Percentiles rank a stretch among this genome's conserved stretches.
phyloP scores from a whole-genome alignment of 345 rosid species.

The Brassica carinata region DNA sequence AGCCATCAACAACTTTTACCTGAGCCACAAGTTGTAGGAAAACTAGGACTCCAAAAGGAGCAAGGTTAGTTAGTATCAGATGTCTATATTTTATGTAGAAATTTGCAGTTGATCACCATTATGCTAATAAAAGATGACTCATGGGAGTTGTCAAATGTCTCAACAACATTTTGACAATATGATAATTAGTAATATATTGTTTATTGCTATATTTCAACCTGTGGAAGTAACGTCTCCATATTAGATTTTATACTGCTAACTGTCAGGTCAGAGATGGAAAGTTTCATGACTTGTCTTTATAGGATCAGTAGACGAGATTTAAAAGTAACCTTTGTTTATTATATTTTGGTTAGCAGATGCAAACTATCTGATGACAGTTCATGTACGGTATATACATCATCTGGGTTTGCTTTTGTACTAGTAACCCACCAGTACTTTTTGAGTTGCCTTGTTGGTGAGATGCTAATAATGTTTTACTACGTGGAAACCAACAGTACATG shows the following conservation, averaged over 20 bases:
- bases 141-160: slow-evolving; percentile 4
- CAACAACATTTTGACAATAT: background rate
- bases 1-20: slow-evolving; percentile 9
- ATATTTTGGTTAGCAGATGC: slow-evolving; percentile 10
- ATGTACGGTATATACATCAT: background rate
- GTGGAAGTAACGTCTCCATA: background rate
- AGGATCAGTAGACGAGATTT: background rate
- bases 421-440: background rate
- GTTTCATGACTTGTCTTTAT: background rate
- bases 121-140: background rate
- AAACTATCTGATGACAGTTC: slow-evolving; percentile 1
- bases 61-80: slow-evolving; percentile 11
- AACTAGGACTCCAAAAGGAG: background rate
- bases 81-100: slow-evolving; percentile 6
- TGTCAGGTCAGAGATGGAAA: background rate
- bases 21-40: slow-evolving; percentile 4
- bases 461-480: background rate
- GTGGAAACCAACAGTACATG: slow-evolving; percentile 25
- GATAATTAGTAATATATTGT: background rate
- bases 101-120: slow-evolving; percentile 4
- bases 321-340: background rate
- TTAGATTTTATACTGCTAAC: background rate
- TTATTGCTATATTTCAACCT: background rate
- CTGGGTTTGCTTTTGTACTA: slow-evolving; percentile 15
- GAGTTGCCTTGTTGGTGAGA: slow-evolving; percentile 16